Percentiles rank a stretch among this genome's conserved stretches.
Evolutionary conservation across 352 stramenopile species (phyloP).

Genomic region (Elongisporangium prolatum): DNA sequence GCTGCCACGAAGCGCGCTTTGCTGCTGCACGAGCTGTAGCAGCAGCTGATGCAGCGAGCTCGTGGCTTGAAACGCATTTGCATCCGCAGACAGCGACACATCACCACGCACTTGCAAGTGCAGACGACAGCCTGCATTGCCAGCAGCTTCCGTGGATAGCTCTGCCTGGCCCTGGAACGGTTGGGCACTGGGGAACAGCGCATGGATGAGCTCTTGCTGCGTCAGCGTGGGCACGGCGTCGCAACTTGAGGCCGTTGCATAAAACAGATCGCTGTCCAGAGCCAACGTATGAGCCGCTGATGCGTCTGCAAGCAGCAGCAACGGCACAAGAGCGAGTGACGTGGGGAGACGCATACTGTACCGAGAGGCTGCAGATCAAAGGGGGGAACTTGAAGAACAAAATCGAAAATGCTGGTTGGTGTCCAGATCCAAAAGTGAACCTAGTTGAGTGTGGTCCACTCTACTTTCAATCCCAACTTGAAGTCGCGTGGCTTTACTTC

Average conservation of each 20-base stretch:
- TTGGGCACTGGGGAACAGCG: constrained; percentile 14
- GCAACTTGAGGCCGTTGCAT: constrained; percentile 20
- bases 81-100: constrained; percentile 3
- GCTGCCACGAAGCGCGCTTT: constrained; percentile 9
- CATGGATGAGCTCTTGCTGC: constrained; percentile 15
- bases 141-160: constrained; percentile 25
- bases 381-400: constrained; percentile 3
- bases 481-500: neutral
- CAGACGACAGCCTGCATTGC: constrained; percentile 24
- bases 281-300: neutral
- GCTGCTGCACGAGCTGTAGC: constrained; percentile 10
- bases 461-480: neutral
- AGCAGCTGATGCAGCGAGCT: constrained; percentile 19
- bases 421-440: constrained; percentile 3
- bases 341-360: neutral
- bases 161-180: constrained; percentile 32
- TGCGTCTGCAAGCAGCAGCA: constrained; percentile 2
- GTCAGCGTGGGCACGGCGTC: constrained; percentile 14
- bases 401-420: constrained; percentile 1
- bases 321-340: neutral
- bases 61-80: constrained; percentile 18
- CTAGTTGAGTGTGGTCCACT: neutral
- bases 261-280: constrained; percentile 26
- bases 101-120: constrained; percentile 27
- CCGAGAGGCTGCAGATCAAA: too few relatives aligned